phyloP scores from a whole-genome alignment of 495 filamentous ascomycete species.

The Ascodesmis nigricans region DNA sequence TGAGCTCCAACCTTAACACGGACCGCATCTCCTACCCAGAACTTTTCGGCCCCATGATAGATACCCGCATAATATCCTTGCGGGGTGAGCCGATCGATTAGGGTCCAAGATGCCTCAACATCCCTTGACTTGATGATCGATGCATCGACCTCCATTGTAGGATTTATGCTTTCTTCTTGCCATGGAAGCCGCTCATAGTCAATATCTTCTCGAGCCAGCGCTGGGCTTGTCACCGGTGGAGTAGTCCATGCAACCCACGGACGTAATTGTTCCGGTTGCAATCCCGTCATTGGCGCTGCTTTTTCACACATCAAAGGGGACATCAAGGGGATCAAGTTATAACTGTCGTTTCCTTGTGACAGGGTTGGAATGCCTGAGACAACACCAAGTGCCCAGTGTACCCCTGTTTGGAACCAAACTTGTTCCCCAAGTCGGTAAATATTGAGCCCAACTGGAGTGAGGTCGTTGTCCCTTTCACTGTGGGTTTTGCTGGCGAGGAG shows the following conservation, averaged over 20 bases:
- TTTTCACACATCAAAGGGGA: conserved; percentile 17
- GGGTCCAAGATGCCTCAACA: conserved; percentile 34
- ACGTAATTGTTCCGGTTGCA: conserved; percentile 23
- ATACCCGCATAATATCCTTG: conserved; percentile 32
- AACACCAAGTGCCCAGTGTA: conserved; percentile 35
- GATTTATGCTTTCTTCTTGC: conserved; percentile 20
- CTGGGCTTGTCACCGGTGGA: conserved; percentile 24
- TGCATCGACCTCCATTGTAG: conserved; percentile 33
- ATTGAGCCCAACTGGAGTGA: conserved; percentile 22
- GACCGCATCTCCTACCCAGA: conserved; percentile 37
- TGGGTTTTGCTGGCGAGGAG: background rate
- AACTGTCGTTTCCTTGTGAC: conserved; percentile 3
- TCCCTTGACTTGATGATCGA: conserved; percentile 37
- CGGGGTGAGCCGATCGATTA: conserved; percentile 27
- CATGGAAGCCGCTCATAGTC: conserved; percentile 32
- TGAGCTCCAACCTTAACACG: conserved; percentile 23
- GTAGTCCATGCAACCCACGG: conserved; percentile 45
- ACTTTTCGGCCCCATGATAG: conserved; percentile 39
- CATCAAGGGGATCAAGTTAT: conserved; percentile 21
- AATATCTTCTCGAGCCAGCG: conserved; percentile 9
- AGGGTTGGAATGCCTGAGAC: conserved; percentile 19
- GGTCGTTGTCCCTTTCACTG: background rate
- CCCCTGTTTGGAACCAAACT: conserved; percentile 34
- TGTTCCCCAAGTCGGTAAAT: conserved; percentile 37
- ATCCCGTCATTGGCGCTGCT: conserved; percentile 11